These are phyloP conservation scores for Sporothrix variecibatus DNA, from an alignment of 2,329 filamentous ascomycete species.

Conservation along the genomic window DNA sequence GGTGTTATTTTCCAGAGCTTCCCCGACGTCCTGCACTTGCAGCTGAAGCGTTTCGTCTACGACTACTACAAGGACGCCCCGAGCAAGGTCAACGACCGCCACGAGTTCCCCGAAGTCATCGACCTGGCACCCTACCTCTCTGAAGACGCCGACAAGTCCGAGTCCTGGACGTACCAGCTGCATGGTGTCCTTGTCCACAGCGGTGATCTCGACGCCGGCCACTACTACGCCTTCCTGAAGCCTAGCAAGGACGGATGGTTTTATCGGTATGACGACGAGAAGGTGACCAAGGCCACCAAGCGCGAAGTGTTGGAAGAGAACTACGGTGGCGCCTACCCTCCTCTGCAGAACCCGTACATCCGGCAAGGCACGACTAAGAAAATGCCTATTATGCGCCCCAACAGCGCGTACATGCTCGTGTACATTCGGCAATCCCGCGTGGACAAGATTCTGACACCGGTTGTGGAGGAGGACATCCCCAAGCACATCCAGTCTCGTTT, in stretches of 20 bases:
- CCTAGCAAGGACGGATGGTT: constrained; percentile 91
- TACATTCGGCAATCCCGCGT: constrained; percentile 87
- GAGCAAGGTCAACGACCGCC: constrained; percentile 97
- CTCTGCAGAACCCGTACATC: constrained; percentile 45
- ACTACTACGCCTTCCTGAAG: constrained; percentile 97
- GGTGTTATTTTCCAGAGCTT: constrained; percentile 97
- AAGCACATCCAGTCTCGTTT: constrained; percentile 68
- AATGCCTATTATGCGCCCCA: constrained; percentile 62
- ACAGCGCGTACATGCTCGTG: constrained; percentile 98
- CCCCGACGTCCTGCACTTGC: constrained; percentile 88
- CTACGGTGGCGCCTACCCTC: constrained; percentile 81
- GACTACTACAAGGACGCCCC: constrained; percentile 94
- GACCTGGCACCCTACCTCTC: constrained; percentile 86
- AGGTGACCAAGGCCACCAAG: constrained; percentile 90
- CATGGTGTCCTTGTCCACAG: constrained; percentile 96
- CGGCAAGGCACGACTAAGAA: constrained; percentile 57
- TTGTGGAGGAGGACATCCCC: constrained; percentile 77
- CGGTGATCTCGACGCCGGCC: constrained; percentile 92
- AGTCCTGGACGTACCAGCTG: constrained; percentile 87
- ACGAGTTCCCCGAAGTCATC: constrained; percentile 83
- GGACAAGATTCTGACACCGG: constrained; percentile 77
- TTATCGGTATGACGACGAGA: constrained; percentile 96
- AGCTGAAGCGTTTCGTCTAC: constrained; percentile 97
- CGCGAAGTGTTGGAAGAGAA: constrained; percentile 95
- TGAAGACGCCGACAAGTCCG: constrained; percentile 80